Conservation (phyloP, 495 filamentous ascomycete species). For the Talaromyces nanjingensis region DNA sequence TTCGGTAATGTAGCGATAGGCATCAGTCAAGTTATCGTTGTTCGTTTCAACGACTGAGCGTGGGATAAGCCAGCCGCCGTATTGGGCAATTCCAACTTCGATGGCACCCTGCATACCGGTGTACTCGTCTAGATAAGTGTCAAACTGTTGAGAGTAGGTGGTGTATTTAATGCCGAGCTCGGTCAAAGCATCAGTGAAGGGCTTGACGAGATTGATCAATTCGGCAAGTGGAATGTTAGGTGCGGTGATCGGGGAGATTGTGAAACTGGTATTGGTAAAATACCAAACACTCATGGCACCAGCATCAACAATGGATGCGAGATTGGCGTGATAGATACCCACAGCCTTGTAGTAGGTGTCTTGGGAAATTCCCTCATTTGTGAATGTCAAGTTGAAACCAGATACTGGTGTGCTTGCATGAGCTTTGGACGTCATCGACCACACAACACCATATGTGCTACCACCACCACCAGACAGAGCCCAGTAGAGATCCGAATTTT, state of each 20-base stretch:
- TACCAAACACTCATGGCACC: constrained; percentile 45
- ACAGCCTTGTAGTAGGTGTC: constrained; percentile 38
- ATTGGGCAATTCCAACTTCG: constrained; percentile 41
- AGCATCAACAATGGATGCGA: constrained; percentile 41
- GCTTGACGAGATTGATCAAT: constrained; percentile 13
- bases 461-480: constrained; percentile 59
- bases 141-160: constrained; percentile 20
- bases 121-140: constrained; percentile 40
- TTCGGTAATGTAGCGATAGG: constrained; percentile 32
- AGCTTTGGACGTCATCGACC: constrained; percentile 43
- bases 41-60: constrained; percentile 39
- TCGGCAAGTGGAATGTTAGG: constrained; percentile 25
- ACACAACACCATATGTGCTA: constrained; percentile 59
- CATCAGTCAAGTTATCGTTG: constrained; percentile 35
- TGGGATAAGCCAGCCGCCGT: constrained; percentile 55
- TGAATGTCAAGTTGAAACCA: constrained; percentile 21
- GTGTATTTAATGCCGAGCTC: constrained; percentile 25
- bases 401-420: constrained; percentile 30
- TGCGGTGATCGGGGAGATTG: constrained; percentile 32
- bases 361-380: constrained; percentile 13
- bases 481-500: constrained; percentile 60
- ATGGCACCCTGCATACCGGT: constrained; percentile 24
- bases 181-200: constrained; percentile 22
- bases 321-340: constrained; percentile 27
- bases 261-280: constrained; percentile 41